phyloP scores from a whole-genome alignment of 129 eudicot species.

The Scalesia atractyloides region DNA sequence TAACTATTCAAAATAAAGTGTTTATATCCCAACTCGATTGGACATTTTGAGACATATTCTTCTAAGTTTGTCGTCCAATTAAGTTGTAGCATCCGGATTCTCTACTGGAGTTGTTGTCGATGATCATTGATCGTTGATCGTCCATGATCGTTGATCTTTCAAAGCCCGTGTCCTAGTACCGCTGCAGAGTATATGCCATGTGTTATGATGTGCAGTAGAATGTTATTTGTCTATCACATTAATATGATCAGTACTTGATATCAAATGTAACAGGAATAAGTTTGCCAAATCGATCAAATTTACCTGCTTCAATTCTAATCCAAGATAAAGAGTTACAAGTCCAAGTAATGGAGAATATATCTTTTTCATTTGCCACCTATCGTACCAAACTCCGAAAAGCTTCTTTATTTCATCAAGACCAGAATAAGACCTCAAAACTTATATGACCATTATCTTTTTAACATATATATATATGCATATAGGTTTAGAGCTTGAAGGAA shows the following conservation, averaged over 20 bases:
- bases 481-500: too few species aligned
- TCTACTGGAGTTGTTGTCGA: constrained; percentile 55
- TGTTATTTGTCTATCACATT: constrained; percentile 64
- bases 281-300: not conserved
- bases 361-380: constrained; percentile 89
- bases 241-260: not conserved
- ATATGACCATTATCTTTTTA: too few species aligned
- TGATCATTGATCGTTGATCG: too few species aligned
- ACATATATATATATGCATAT: too few species aligned
- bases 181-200: constrained; percentile 91
- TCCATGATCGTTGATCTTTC: constrained; percentile 91
- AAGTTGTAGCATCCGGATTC: constrained; percentile 66
- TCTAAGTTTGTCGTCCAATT: constrained; percentile 6
- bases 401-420: constrained; percentile 79
- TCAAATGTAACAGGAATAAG: not conserved
- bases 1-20: too few species aligned
- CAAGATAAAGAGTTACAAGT: constrained; percentile 92
- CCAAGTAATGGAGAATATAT: constrained; percentile 90
- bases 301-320: constrained; percentile 95
- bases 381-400: constrained; percentile 97
- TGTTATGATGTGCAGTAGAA: constrained; percentile 80
- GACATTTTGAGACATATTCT: too few species aligned
- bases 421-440: constrained; percentile 65
- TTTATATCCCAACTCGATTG: too few species aligned
- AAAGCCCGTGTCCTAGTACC: constrained; percentile 81